Evolutionary conservation across 371 early-diverging fungal genomes (phyloP).

Genomic region (Batkoa obscura): DNA sequence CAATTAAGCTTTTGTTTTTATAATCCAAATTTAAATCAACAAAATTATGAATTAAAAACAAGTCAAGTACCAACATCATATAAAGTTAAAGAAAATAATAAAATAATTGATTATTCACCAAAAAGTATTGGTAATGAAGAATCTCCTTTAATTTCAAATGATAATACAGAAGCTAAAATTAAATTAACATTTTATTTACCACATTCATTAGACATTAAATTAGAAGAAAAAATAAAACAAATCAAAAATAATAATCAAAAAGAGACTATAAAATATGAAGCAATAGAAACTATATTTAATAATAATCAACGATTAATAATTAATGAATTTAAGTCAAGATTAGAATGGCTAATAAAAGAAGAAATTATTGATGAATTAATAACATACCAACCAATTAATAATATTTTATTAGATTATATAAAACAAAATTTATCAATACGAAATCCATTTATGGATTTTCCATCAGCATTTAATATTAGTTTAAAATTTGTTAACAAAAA

Average conservation of each 20-base stretch:
- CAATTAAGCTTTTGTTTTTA: neutral
- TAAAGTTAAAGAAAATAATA: slow-evolving; percentile 1
- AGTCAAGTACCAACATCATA: neutral
- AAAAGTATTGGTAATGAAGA: slow-evolving; percentile 32
- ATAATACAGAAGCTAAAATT: slow-evolving; percentile 43
- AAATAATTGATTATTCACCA: slow-evolving; percentile 31
- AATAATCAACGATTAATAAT: slow-evolving; percentile 36
- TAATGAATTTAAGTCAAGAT: slow-evolving; percentile 28
- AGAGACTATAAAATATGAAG: too few relatives aligned
- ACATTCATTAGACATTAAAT: slow-evolving; percentile 27
- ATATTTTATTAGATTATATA: too few relatives aligned
- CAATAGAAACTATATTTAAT: slow-evolving; percentile 13
- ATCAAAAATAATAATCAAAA: too few relatives aligned
- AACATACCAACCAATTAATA: too few relatives aligned
- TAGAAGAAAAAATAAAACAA: too few relatives aligned
- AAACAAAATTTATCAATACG: too few relatives aligned
- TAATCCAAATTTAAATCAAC: neutral
- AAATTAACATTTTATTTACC: slow-evolving; percentile 38
- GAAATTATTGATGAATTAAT: too few relatives aligned
- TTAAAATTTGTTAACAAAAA: too few relatives aligned
- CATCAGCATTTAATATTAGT: too few relatives aligned
- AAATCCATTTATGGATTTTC: too few relatives aligned
- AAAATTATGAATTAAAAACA: neutral
- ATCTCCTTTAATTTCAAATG: slow-evolving; percentile 46
- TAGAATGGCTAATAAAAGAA: slow-evolving; percentile 47